Base-by-base conservation (phyloP, 768 basidiomycete genomes). In the Gloeopeniophorella convolvens region DNA sequence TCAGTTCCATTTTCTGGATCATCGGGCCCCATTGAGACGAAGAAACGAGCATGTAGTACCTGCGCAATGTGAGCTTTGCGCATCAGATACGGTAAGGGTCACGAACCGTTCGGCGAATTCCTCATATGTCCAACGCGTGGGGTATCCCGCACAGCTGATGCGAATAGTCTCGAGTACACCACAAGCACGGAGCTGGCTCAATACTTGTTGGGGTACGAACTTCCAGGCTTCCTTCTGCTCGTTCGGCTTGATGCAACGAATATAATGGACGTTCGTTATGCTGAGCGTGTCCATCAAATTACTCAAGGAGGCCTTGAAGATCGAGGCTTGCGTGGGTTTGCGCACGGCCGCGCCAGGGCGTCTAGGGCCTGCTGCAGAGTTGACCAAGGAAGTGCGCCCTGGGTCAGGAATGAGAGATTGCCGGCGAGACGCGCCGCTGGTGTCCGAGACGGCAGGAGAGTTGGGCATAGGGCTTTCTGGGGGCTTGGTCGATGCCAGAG, bases 241-340 rank as follows among this genome's bases (percentile, higher is more conserved):
- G 65, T 99, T 99, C 2, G 96, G 96, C 67, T 99, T 99, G 73
- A 99, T 98, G 67, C 96, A 99, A 40, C 96, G 83, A 63, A 99
- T 99, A 64, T 99, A 99, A 64, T 99, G 96, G 0, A 97, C 96
- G 61, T 99, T 97, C 11, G 96, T 99, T 51, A 89, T 85, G 61
- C 89, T 86, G 57, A 99, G 84, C 0, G 96, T 99, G 31, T 96
- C 93, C 95, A 99, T 99, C 36, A 99, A 73, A 41, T 81, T 85
- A 64, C 89, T 85, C 45, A 99, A 71, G 0, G 94, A 97, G 2
- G 86, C 82, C 65, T 99, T 99, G 78, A 99, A 99, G 65, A 99
- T 99, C 5, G 90, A 94, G 21, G 95, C 96, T 57, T 98, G 87
- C 0, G 96, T 99, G 1, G 94, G 96, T 65, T 99, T 99, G 68